Evolutionary conservation across 139 green algal genomes (phyloP), one percentile per base, ranked within the genome.

Genomic region (Raphidocelis subcapitata): DNA sequence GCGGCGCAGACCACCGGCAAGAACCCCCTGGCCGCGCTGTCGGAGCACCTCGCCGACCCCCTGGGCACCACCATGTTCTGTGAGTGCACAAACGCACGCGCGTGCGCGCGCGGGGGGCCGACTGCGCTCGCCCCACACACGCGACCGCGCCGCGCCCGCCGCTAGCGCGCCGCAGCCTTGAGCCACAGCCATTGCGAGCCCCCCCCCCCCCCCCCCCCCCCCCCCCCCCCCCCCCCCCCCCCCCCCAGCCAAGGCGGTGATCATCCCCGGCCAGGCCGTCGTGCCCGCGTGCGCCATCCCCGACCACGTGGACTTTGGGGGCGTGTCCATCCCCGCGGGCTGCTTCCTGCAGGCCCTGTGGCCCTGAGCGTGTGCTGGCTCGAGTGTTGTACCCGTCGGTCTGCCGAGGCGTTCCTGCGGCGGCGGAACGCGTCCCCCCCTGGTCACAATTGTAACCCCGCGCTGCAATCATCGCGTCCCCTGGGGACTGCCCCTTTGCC

Each of bases 51-150:
- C 36, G 79, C 81, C 54, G 83, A 94, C 80, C 91, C 91, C 57
- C 74, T 87, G 28, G 81, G 79, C 79, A 90, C 81, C 78, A 93
- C 83, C 79, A 91, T 94, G 75, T 90, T 90, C 83, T 81, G n/a
- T n/a, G n/a, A n/a, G n/a, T 44, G 35, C 21, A 20, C 59, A 14
- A 41, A 46, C 20, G 59, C 15, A 18, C n/a, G 5, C 28, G 37
- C 20, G n/a, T 28, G 29, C 26, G 29, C 59, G 18, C 5, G 18
- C 4, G 8, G 37, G 28, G 16, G 8, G 37, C 26, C 55, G 20
- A 20, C 20, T 14, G 55, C 15, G 21, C 26, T 33, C 55, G 26
- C 55, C 29, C n/a, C n/a, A n/a, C n/a, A n/a, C n/a, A n/a, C n/a
- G n/a, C n/a, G n/a, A n/a, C n/a, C n/a, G n/a, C n/a, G 20, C 20